Evolutionary conservation across 148 eudicot genomes (phyloP), one percentile per base, ranked within the genome.

Genomic region (Pouteria glomerata): DNA sequence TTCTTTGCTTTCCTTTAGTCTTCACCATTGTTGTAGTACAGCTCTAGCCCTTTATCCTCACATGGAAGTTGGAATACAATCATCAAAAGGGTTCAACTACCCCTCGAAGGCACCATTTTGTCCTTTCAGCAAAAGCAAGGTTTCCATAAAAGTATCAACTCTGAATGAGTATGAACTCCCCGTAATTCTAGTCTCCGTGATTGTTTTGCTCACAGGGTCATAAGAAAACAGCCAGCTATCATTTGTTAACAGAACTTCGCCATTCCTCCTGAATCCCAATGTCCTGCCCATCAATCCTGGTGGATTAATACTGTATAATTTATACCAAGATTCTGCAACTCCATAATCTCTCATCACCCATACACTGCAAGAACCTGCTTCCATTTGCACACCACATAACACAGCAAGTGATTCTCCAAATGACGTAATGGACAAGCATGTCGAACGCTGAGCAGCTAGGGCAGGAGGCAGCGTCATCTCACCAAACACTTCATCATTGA

Each of bases 261-360:
- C 85, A n/a, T 66, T 79, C 64, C 53, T 68, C 65, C 82, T 65
- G 37, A 79, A 73, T 10, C 76, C 61, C 53, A 82, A 48, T 1
- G 51, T 45, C 42, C 53, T 69, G 15, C 14, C 51, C 21, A 51
- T 35, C 4, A 4, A 19, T 19, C 29, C 69, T 2, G 63, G 31
- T 23, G 76, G 34, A 29, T 29, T 24, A 51, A 74, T 23, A 47
- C 34, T 70, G 31, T 42, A 70, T 34, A 79, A 19, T 44, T 53
- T 76, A n/a, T 72, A 55, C 81, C 81, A 82, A 6, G 85, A 75
- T 63, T 57, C 71, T 8, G 15, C 35, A 57, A 77, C 77, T 12
- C 80, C 82, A 44, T 78, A 79, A 21, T 73, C 75, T 33, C 45
- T 76, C 82, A 82, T 76, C 31, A 68, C 73, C 85, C 85, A 82